Base-by-base conservation (phyloP, 1,284 basidiomycete genomes). In the Xanthoconium separans region DNA sequence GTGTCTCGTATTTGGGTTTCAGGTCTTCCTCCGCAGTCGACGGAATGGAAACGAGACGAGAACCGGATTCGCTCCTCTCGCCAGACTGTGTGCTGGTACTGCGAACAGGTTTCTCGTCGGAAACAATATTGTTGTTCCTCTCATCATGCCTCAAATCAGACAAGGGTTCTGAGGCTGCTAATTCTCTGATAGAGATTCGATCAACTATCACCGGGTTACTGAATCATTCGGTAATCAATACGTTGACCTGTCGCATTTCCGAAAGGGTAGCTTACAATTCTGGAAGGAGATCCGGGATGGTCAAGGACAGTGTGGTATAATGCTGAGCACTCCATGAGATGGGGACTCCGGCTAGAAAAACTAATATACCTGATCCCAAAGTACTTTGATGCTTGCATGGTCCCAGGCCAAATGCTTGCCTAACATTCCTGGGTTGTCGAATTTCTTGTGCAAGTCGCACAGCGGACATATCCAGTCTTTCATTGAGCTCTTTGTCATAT, bases 391-490 rank as follows among this genome's bases (percentile, higher is more conserved):
- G 20, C 77, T 76, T 0, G 61, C 33, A 61, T 90, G 87, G 62
- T 84, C 80, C 71, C 76, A 77, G 6, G 66, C 58, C 13, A 89
- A 58, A 64, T 90, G 87, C 27, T 68, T 75, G 31, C 70, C 65
- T 1, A 89, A 68, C 72, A 83, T 77, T 18, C 70, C 74, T 24
- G 70, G 72, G 13, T 77, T 82, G 6, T 62, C 54, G 47, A 90
- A 81, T 0, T 55, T 59, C 7, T 74, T 74, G 46, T 83, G 75
- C 4, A 85, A 60, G 44, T 76, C 71, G 62, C 87, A 90, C 16
- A 89, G 56, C 0, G 87, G 87, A 62, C 87, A 90, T 33, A 66
- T 51, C 80, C 83, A 86, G 4, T 67, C 57, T 16, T 55, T 55
- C 60, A 70, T 64, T n/a, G 50, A 59, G 33, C 58, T 63, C 44